These are phyloP conservation scores for Tylopilus rubrobrunneus DNA, from an alignment of 768 basidiomycete genomes.

Conservation along the genomic window DNA sequence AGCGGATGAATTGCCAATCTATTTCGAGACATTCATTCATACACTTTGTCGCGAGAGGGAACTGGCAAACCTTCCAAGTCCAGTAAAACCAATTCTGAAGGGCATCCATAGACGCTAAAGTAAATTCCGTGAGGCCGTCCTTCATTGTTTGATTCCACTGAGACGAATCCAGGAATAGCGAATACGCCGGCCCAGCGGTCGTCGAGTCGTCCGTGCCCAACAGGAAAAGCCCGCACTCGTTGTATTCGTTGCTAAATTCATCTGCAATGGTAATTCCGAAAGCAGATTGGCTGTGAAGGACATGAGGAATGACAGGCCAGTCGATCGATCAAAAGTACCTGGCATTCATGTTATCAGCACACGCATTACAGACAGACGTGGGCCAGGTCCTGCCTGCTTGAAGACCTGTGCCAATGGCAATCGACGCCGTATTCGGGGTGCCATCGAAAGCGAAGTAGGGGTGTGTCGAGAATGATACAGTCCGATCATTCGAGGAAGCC, in stretches of 20 bases:
- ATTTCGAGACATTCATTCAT: slow-evolving; percentile 1
- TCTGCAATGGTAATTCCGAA: slow-evolving; percentile 75
- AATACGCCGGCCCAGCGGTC: slow-evolving; percentile 32
- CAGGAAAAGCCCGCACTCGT: slow-evolving; percentile 58
- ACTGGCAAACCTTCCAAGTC: slow-evolving; percentile 61
- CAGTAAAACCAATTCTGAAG: slow-evolving; percentile 70
- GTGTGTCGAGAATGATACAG: slow-evolving; percentile 62
- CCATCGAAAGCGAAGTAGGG: slow-evolving; percentile 63
- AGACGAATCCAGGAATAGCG: slow-evolving; percentile 46
- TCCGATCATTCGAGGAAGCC: slow-evolving; percentile 56
- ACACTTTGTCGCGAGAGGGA: neutral
- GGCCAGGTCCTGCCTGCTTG: slow-evolving; percentile 46
- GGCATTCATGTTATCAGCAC: slow-evolving; percentile 54
- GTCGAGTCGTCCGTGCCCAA: slow-evolving; percentile 31
- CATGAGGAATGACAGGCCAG: neutral
- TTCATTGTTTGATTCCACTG: slow-evolving; percentile 52
- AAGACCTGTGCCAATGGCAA: slow-evolving; percentile 30
- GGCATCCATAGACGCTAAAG: slow-evolving; percentile 61
- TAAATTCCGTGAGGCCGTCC: slow-evolving; percentile 47
- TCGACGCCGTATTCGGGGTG: slow-evolving; percentile 29
- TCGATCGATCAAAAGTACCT: slow-evolving; percentile 24
- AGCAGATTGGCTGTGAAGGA: slow-evolving; percentile 34
- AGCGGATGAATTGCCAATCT: slow-evolving; percentile 56
- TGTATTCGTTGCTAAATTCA: slow-evolving; percentile 70
- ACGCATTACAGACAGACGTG: slow-evolving; percentile 48